A percentile compares a stretch with the other conserved stretches of the same genome.
Conservation (phyloP, 768 basidiomycete genomes). For the Pisolithus marmoratus region DNA sequence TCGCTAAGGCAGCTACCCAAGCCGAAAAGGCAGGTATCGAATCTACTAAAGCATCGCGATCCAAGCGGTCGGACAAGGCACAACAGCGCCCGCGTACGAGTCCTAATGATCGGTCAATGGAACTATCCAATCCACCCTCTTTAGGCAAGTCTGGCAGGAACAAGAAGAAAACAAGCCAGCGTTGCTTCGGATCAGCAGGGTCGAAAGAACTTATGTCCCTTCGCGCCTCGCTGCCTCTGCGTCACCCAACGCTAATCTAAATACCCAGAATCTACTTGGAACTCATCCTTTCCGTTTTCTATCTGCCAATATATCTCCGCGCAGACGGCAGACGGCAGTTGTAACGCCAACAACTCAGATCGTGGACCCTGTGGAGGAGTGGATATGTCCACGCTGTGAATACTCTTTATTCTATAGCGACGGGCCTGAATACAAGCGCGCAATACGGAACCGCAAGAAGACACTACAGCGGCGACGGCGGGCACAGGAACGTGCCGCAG, state of each 20-base stretch:
- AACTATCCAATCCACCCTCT: slow-evolving; percentile 35
- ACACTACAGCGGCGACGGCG: slow-evolving; percentile 64
- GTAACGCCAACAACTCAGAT: slow-evolving; percentile 31
- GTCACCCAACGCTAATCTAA: slow-evolving; percentile 33
- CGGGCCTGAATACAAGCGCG: slow-evolving; percentile 56
- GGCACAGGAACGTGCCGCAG: slow-evolving; percentile 63
- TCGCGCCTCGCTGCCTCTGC: slow-evolving; percentile 63
- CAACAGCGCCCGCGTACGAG: slow-evolving; percentile 33
- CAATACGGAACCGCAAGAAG: slow-evolving; percentile 70
- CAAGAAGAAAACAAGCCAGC: slow-evolving; percentile 94
- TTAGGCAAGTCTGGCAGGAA: slow-evolving; percentile 24
- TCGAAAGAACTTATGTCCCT: slow-evolving; percentile 87
- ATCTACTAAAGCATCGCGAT: slow-evolving; percentile 29
- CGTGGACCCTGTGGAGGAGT: slow-evolving; percentile 72
- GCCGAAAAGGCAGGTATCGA: slow-evolving; percentile 46
- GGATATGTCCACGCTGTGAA: slow-evolving; percentile 94
- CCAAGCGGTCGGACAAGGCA: slow-evolving; percentile 34
- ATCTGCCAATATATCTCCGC: slow-evolving; percentile 58
- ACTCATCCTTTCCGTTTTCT: slow-evolving; percentile 64
- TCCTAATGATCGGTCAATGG: slow-evolving; percentile 29
- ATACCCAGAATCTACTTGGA: slow-evolving; percentile 46
- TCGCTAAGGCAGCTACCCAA: slow-evolving; percentile 40
- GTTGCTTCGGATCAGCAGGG: slow-evolving; percentile 96
- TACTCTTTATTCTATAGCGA: slow-evolving; percentile 90
- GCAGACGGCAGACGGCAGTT: slow-evolving; percentile 25